Evolutionary conservation across 371 early-diverging fungal species (phyloP).

Genomic region (Basidiobolus meristosporus): DNA sequence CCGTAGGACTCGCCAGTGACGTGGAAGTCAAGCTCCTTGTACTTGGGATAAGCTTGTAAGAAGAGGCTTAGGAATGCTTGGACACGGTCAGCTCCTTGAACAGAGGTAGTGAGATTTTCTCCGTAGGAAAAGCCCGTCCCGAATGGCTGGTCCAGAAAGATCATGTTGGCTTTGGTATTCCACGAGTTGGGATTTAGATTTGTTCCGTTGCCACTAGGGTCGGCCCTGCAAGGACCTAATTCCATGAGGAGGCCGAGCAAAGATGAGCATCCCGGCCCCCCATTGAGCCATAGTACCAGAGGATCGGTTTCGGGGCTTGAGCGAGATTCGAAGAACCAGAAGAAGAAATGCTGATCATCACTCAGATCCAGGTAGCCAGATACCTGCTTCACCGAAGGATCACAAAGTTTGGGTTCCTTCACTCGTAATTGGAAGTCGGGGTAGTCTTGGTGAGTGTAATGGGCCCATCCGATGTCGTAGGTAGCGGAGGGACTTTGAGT

Average conservation of each 20-base stretch:
- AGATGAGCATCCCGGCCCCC: constrained; percentile 67
- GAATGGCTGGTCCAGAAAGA: constrained; percentile 64
- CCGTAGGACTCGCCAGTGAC: constrained; percentile 45
- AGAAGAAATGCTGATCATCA: constrained; percentile 39
- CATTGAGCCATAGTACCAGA: constrained; percentile 52
- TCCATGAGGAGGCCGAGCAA: constrained; percentile 53
- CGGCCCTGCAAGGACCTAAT: constrained; percentile 55
- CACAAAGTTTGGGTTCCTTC: constrained; percentile 53
- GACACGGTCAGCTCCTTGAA: constrained; percentile 40
- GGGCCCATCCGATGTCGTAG: no score
- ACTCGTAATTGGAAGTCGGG: constrained; percentile 19
- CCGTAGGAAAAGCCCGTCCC: constrained; percentile 63
- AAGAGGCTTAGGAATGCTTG: constrained; percentile 55
- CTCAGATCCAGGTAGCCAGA: constrained; percentile 58
- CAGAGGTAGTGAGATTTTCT: constrained; percentile 19
- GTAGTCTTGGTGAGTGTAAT: no score
- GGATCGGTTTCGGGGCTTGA: constrained; percentile 39
- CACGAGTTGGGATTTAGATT: constrained; percentile 32
- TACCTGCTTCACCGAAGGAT: constrained; percentile 48
- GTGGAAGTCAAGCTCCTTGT: constrained; percentile 35
- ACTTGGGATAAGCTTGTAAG: constrained; percentile 29
- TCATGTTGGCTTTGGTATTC: constrained; percentile 52
- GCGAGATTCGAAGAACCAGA: constrained; percentile 58
- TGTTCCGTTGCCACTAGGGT: constrained; percentile 28
- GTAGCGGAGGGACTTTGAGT: no score